Evolutionary conservation across 1,284 basidiomycete species (phyloP).

Genomic region (Sporisorium exsertum): DNA sequence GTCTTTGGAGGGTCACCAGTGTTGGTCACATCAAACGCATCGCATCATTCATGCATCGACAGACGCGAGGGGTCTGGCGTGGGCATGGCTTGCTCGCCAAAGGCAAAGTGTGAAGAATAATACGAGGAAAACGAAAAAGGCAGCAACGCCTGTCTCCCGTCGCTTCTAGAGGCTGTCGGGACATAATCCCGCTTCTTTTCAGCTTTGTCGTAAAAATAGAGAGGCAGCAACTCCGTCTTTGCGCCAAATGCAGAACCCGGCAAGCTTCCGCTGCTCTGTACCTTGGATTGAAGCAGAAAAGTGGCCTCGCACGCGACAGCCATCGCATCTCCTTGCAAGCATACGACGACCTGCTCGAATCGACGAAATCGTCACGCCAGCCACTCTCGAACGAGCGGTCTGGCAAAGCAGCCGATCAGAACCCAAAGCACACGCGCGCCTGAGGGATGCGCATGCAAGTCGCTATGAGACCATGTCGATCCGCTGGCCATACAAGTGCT

Average conservation of each 20-base stretch:
- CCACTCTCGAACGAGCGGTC: too few relatives aligned
- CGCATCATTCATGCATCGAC: constrained; percentile 26
- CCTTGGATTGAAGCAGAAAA: not conserved
- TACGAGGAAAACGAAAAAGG: not conserved
- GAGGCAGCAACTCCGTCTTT: not conserved
- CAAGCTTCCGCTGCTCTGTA: not conserved
- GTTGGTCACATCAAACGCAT: constrained; percentile 4
- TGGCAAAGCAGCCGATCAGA: too few relatives aligned
- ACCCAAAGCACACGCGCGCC: too few relatives aligned
- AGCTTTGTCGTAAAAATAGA: not conserved
- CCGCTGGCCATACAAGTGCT: too few relatives aligned
- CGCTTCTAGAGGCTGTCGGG: too few relatives aligned
- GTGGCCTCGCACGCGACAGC: not conserved
- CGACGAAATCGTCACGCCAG: not conserved
- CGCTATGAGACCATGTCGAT: not conserved
- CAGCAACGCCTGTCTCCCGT: constrained; percentile 5
- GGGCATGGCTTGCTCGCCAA: constrained; percentile 18
- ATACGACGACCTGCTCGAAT: not conserved
- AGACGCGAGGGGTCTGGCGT: constrained; percentile 36
- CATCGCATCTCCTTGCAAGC: not conserved
- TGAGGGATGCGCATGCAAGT: not conserved
- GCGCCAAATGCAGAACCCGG: not conserved
- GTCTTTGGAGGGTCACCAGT: not conserved
- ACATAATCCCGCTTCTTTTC: not conserved
- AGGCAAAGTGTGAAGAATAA: constrained; percentile 3